A percentile compares a stretch with the other conserved stretches of the same genome.
Conservation (phyloP, 2,329 filamentous ascomycete genomes). For the Hortaea werneckii region DNA sequence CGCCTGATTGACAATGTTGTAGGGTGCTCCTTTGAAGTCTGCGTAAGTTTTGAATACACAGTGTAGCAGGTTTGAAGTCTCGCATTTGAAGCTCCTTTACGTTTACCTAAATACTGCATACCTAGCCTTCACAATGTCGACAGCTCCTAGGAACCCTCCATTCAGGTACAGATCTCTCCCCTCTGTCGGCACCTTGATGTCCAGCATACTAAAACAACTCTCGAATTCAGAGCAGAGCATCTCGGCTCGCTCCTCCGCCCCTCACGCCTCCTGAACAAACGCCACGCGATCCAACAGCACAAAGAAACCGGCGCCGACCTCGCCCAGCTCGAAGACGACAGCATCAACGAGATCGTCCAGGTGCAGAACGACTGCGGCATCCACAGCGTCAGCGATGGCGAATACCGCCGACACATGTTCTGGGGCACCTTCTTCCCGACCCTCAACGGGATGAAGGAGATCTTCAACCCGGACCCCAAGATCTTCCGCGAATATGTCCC, state of each 20-base stretch:
- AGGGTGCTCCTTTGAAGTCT: too few relatives aligned
- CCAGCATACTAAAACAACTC: neutral
- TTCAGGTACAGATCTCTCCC: neutral
- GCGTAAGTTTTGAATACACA: too few relatives aligned
- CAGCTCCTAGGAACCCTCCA: neutral
- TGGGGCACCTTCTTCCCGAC: constrained; percentile 24
- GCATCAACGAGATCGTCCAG: constrained; percentile 21
- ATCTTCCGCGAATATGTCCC: constrained; percentile 51
- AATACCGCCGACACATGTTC: constrained; percentile 22
- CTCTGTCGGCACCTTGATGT: too few relatives aligned
- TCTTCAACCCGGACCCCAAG: constrained; percentile 33
- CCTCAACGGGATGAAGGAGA: constrained; percentile 36
- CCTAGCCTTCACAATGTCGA: neutral
- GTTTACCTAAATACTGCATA: constrained; percentile 26
- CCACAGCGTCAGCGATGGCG: constrained; percentile 21
- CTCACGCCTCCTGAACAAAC: constrained; percentile 47
- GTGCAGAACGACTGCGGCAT: constrained; percentile 21
- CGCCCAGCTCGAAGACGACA: constrained; percentile 17
- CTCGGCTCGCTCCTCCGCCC: constrained; percentile 61
- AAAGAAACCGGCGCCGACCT: constrained; percentile 15
- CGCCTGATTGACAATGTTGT: too few relatives aligned
- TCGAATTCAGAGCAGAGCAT: constrained; percentile 41
- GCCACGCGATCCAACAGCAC: constrained; percentile 37
- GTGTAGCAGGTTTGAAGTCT: too few relatives aligned
- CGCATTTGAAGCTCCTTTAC: too few relatives aligned